Base-by-base conservation (phyloP, 352 stramenopile species). In the Pseudoperonospora humuli region DNA sequence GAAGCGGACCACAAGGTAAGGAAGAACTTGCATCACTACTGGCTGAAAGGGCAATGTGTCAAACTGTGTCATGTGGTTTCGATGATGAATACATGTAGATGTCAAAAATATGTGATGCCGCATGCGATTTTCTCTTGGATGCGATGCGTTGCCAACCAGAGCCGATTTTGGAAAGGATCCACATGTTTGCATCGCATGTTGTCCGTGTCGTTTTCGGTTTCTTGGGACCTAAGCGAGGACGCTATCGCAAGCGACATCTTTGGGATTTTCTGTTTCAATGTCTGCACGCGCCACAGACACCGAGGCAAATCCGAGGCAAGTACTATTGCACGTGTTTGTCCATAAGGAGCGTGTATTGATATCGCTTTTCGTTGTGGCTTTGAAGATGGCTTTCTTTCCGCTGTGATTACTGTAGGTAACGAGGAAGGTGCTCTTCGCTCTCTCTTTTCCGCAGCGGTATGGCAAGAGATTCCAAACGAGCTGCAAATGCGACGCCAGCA, bases 231-330 rank as follows among this genome's bases (percentile, higher is more conserved):
- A 74, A 70, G 44, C 49, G 72, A 23, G 45, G 39, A 18, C 50
- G 72, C 41, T 84, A 84, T 54, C 61, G 66, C 7, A 61, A 57
- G 9, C 71, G 71, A 7, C 78, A 63, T 27, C 3, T 88, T 0
- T 86, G 69, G 70, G 64, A 84, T 37, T 86, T 88, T 45, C 49
- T 88, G 20, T 85, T 80, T 47, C 67, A 86, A 27, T 63, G 81
- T n/a, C 42, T 88, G 7, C 73, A 88, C 47, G 70, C 70, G 7
- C 68, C 70, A 13, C 71, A 79, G 26, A 56, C 84, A n/a, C 38
- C 69, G 9, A 31, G 37, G 3, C 41, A 62, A 21, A 68, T 76
- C 11, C 54, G 67, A 75, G 60, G 66, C 55, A 48, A 28, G 57
- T 6, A 23, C 32, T 11, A n/a, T 7, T 28, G 32, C 17, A 24